phyloP scores from a whole-genome alignment of 345 rosid species.

The Lumnitzera littorea region DNA sequence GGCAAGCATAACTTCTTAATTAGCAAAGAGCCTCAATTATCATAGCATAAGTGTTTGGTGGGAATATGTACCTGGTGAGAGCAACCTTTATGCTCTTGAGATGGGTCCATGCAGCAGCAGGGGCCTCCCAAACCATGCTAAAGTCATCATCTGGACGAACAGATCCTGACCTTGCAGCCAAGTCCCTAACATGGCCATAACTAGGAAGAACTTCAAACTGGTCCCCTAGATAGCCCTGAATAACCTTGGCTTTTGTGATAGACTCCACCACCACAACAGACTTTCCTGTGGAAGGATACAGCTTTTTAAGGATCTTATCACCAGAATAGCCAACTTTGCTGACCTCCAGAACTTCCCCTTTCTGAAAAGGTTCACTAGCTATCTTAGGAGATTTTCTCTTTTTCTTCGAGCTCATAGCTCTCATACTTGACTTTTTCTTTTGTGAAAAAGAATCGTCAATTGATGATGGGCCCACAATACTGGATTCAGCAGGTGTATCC shows the following conservation, averaged over 20 bases:
- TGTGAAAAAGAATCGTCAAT: slow-evolving; percentile 3
- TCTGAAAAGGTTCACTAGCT: slow-evolving; percentile 23
- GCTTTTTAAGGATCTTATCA: slow-evolving; percentile 36
- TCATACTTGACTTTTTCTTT: slow-evolving; percentile 30
- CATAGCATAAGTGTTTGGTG: too few relatives aligned
- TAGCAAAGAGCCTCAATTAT: too few relatives aligned
- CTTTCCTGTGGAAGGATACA: slow-evolving; percentile 80
- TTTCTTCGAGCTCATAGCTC: slow-evolving; percentile 17
- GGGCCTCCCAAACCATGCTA: slow-evolving; percentile 99
- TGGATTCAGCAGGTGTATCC: slow-evolving; percentile 20
- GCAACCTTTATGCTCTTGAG: slow-evolving; percentile 94
- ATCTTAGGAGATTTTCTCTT: slow-evolving; percentile 24
- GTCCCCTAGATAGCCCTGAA: slow-evolving; percentile 90
- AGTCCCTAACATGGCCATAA: slow-evolving; percentile 92
- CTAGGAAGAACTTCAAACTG: slow-evolving; percentile 92
- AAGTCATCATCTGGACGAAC: slow-evolving; percentile 98
- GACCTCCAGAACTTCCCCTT: slow-evolving; percentile 27
- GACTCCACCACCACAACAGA: slow-evolving; percentile 96
- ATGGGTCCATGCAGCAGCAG: slow-evolving; percentile 93
- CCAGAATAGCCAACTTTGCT: slow-evolving; percentile 25
- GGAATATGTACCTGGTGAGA: slow-evolving; percentile 46
- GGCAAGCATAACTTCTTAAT: too few relatives aligned
- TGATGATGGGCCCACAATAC: not conserved
- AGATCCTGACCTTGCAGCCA: slow-evolving; percentile 96
- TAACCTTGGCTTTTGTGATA: slow-evolving; percentile 78